Evolutionary conservation across 768 basidiomycete genomes (phyloP).

Genomic region (Albatrellus ellisii): DNA sequence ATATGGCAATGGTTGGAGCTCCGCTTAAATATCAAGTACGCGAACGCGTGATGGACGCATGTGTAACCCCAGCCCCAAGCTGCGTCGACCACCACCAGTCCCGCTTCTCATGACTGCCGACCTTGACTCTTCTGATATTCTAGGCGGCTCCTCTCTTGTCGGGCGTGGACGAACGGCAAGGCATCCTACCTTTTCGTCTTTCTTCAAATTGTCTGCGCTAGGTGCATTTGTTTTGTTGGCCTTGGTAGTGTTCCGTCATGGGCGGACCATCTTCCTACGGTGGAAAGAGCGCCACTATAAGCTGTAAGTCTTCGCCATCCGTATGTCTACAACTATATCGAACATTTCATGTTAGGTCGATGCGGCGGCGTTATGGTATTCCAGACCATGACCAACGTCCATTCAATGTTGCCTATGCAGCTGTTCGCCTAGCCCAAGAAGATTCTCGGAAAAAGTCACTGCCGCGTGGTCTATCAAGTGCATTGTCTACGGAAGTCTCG

Average conservation of each 20-base stretch:
- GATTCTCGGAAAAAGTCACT: constrained; percentile 19
- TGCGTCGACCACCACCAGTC: too few species aligned
- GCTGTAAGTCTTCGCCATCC: constrained; percentile 31
- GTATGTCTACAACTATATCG: constrained; percentile 2
- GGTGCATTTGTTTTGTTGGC: constrained; percentile 7
- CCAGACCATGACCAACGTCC: constrained; percentile 74
- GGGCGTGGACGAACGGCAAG: constrained; percentile 12
- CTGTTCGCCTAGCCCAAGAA: constrained; percentile 42
- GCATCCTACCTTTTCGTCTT: constrained; percentile 6
- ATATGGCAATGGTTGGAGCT: too few species aligned
- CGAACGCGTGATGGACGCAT: too few species aligned
- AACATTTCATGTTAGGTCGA: constrained; percentile 30
- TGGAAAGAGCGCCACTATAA: constrained; percentile 54
- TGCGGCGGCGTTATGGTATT: constrained; percentile 69
- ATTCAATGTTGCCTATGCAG: constrained; percentile 81
- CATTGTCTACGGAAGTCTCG: too few species aligned
- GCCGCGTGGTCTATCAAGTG: constrained; percentile 4
- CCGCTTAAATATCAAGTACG: too few species aligned
- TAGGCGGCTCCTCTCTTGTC: constrained; percentile 35
- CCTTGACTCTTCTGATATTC: constrained; percentile 45
- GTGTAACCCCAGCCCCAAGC: too few species aligned
- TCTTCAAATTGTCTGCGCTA: constrained; percentile 10
- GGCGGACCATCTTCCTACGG: constrained; percentile 30
- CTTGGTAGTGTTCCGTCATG: constrained; percentile 18
- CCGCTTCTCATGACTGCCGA: constrained; percentile 47